Conservation (phyloP, 192 early-diverging fungal genomes). For the Podila verticillata region DNA sequence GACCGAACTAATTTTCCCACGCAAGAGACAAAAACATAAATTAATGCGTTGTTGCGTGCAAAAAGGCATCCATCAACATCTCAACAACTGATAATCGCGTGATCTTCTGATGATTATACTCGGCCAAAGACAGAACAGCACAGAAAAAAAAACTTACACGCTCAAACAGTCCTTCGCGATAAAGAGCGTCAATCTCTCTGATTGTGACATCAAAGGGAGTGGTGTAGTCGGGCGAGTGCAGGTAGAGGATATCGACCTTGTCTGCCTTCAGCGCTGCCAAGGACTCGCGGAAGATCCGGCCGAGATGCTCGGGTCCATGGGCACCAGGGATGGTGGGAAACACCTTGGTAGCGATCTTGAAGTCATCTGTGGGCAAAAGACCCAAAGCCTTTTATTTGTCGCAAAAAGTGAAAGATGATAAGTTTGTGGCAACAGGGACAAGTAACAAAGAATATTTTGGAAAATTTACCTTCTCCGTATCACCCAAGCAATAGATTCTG, state of each 20-base stretch:
- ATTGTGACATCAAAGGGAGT: conserved; percentile 65
- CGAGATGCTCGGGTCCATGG: conserved; percentile 55
- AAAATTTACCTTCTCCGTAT: conserved; percentile 36
- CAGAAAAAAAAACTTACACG: conserved; percentile 41
- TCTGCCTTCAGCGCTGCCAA: conserved; percentile 59
- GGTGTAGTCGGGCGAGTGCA: conserved; percentile 68
- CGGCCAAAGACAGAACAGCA: too few relatives aligned
- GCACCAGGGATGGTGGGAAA: conserved; percentile 55
- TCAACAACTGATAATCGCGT: background rate
- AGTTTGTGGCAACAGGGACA: background rate
- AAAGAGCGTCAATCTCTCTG: conserved; percentile 64
- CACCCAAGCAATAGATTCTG: conserved; percentile 59
- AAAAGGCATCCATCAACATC: background rate
- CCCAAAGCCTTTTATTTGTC: conserved; percentile 14
- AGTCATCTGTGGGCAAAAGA: conserved; percentile 27
- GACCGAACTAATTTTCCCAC: conserved; percentile 36
- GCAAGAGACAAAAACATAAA: conserved; percentile 3
- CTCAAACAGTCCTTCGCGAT: conserved; percentile 64
- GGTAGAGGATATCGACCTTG: conserved; percentile 71
- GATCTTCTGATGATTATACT: conserved; percentile 12
- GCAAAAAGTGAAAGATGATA: background rate
- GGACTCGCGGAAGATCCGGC: conserved; percentile 35
- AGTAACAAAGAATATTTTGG: background rate
- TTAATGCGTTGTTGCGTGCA: background rate
- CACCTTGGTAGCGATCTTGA: conserved; percentile 66